These are phyloP conservation scores for Sporothrix sp. DNA, from an alignment of 2,329 filamentous ascomycete species.

Conservation along the genomic window DNA sequence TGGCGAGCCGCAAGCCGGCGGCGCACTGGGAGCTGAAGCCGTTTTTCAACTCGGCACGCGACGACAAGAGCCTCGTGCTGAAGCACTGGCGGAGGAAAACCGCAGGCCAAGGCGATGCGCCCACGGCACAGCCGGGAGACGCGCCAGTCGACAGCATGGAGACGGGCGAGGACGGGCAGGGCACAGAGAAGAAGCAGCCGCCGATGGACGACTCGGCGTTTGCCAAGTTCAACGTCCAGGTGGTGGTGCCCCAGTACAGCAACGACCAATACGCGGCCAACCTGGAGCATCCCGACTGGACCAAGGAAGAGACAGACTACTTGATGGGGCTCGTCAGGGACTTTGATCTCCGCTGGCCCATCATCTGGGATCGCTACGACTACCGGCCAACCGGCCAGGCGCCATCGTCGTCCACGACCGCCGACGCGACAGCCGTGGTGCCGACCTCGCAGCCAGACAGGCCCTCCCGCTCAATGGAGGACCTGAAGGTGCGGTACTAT, in stretches of 20 bases:
- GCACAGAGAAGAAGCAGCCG: slow-evolving; percentile 15
- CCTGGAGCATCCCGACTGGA: slow-evolving; percentile 70
- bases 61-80: slow-evolving; percentile 56
- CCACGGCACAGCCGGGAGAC: background rate
- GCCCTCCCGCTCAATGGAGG: slow-evolving; percentile 61
- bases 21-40: slow-evolving; percentile 55
- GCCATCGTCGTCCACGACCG: slow-evolving; percentile 14
- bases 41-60: slow-evolving; percentile 70
- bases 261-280: slow-evolving; percentile 76
- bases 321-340: slow-evolving; percentile 64
- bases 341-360: slow-evolving; percentile 80
- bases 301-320: slow-evolving; percentile 89
- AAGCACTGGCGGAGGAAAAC: slow-evolving; percentile 62
- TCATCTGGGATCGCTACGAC: slow-evolving; percentile 90
- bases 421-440: slow-evolving; percentile 38
- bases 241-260: slow-evolving; percentile 70
- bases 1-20: slow-evolving; percentile 45
- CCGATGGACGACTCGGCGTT: slow-evolving; percentile 53
- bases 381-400: slow-evolving; percentile 45
- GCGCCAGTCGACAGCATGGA: background rate
- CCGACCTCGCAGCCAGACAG: slow-evolving; percentile 33
- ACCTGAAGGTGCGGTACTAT: slow-evolving; percentile 87
- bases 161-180: background rate
- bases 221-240: slow-evolving; percentile 78
- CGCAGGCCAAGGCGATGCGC: slow-evolving; percentile 13